Evolutionary conservation across 2,329 filamentous ascomycete species (phyloP), one percentile per base, ranked within the genome.

Genomic region (Ophiostoma pallidulum): DNA sequence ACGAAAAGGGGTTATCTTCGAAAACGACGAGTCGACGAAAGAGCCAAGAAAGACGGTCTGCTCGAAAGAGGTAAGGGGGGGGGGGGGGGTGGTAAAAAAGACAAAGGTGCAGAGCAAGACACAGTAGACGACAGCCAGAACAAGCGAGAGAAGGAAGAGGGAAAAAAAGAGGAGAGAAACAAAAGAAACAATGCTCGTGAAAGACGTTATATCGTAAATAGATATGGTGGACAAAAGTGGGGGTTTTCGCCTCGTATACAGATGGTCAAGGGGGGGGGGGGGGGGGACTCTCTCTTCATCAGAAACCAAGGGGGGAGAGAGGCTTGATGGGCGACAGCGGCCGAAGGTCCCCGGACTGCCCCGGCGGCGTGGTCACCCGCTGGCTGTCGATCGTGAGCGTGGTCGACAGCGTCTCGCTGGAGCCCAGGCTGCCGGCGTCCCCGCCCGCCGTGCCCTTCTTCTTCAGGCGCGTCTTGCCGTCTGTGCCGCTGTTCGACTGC

Each of bases 321-420:
- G 80, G 80, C 61, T 80, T 78, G 58, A 84, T 82, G 4, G 80
- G 80, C 50, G 80, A 83, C 31, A 84, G 61, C 3, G 77, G 77
- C 37, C 75, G 68, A 37, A 80, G 56, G 44, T 77, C 73, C 24
- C 64, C 64, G 1, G 62, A 62, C 33, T 61, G 58, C 43, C 60
- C 57, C 33, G 58, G 62, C n/a, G 66, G 57, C 40, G 57, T 53
- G 8, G 58, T 56, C 22, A 69, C 65, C 35, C 60, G 62, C 19
- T 71, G 66, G 50, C 66, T 71, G 40, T 66, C 64, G 41, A 69
- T 64, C n/a, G 69, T 71, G 47, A 74, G 56, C 9, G 66, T 69
- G 13, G 70, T 70, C 29, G 72, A 69, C 24, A 65, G 62, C 10
- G 67, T 67, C 35, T 70, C 68, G 49, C 60, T 66, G 14, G 72